Percentiles rank a stretch among this genome's conserved stretches.
Evolutionary conservation across 495 filamentous ascomycete species (phyloP).

Genomic region (Talaromyces ruber): DNA sequence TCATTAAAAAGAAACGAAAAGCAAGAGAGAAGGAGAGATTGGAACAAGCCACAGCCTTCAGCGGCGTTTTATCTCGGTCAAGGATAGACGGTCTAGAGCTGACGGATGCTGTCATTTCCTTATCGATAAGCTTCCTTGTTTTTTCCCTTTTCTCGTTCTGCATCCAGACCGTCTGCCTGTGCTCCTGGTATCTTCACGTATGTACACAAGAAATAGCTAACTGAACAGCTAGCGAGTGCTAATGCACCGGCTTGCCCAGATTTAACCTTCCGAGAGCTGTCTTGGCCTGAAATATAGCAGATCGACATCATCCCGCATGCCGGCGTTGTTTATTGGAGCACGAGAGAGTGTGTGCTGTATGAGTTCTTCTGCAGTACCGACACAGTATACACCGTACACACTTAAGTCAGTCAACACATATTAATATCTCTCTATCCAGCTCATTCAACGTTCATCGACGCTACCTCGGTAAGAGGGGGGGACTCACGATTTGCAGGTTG

Average conservation of each 20-base stretch:
- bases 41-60: background rate
- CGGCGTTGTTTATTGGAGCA: background rate
- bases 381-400: too few species aligned
- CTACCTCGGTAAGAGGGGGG: too few species aligned
- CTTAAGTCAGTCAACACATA: too few species aligned
- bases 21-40: background rate
- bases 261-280: background rate
- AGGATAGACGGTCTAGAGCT: background rate
- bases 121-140: background rate
- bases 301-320: background rate
- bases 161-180: background rate
- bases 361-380: too few species aligned
- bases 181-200: too few species aligned
- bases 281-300: background rate
- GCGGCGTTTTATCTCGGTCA: background rate
- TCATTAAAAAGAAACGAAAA: background rate
- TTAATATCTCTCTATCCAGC: too few species aligned
- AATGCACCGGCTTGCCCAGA: background rate
- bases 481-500: too few species aligned
- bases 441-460: too few species aligned
- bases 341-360: too few species aligned
- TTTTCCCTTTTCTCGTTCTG: background rate
- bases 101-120: background rate
- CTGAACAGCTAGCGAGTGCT: too few species aligned
- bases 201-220: too few species aligned